These are phyloP conservation scores for Taiozyma onychis DNA, from an alignment of 1,139 yeast genomes.

Conservation along the genomic window DNA sequence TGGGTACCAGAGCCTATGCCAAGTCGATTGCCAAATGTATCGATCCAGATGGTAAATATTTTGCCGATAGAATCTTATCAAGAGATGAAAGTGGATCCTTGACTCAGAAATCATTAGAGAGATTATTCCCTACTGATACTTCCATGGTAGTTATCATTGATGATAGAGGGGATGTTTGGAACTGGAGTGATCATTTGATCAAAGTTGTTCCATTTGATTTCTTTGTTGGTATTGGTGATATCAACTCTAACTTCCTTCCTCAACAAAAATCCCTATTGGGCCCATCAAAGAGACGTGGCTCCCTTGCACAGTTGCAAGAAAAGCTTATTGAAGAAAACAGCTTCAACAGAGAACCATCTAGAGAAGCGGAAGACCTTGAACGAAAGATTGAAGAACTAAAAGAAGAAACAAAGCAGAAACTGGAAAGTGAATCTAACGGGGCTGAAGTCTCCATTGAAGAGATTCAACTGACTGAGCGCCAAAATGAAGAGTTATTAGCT, in stretches of 20 bases:
- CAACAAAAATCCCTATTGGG: constrained; percentile 72
- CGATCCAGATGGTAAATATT: constrained; percentile 81
- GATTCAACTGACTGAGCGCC: constrained; percentile 27
- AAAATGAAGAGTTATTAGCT: constrained; percentile 26
- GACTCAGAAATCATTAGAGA: constrained; percentile 79
- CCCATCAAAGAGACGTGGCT: constrained; percentile 50
- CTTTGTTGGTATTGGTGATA: constrained; percentile 96
- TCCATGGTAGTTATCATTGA: constrained; percentile 96
- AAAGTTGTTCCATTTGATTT: constrained; percentile 95
- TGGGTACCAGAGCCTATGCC: constrained; percentile 98
- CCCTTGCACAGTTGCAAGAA: constrained; percentile 39
- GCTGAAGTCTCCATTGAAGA: constrained; percentile 11
- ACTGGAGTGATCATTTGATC: constrained; percentile 87
- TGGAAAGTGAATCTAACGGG: constrained; percentile 12
- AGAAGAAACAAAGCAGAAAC: constrained; percentile 16
- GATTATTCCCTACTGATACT: constrained; percentile 93
- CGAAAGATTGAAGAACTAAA: constrained; percentile 28
- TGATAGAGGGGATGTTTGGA: constrained; percentile 99
- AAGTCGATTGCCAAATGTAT: constrained; percentile 83
- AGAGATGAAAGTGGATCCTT: constrained; percentile 94
- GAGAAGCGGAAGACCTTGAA: constrained; percentile 21
- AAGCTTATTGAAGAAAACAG: constrained; percentile 23
- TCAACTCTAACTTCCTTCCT: constrained; percentile 88
- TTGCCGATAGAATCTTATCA: constrained; percentile 87
- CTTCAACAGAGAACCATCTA: constrained; percentile 8